phyloP scores from a whole-genome alignment of 495 filamentous ascomycete genomes.

The Penicillium simplicissimum region DNA sequence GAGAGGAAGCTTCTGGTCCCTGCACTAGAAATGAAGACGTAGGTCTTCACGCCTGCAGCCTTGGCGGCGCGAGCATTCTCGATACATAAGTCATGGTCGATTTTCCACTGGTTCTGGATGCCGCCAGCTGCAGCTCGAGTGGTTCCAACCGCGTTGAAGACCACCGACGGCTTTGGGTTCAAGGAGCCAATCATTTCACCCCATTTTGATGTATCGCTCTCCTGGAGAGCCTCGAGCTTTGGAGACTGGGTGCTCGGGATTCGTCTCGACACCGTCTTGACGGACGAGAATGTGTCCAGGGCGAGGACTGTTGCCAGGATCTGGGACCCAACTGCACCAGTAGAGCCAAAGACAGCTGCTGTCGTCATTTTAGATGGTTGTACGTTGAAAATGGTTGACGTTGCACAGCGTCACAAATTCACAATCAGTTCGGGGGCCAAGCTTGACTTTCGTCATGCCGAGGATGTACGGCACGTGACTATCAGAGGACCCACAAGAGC shows the following conservation, averaged over 20 bases:
- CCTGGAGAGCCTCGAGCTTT: conserved; percentile 46
- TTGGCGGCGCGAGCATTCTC: conserved; percentile 51
- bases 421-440: neutral
- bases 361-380: conserved; percentile 30
- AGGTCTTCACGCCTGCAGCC: conserved; percentile 48
- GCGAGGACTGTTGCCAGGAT: conserved; percentile 58
- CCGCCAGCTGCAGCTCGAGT: conserved; percentile 47
- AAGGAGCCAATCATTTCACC: conserved; percentile 31
- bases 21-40: conserved; percentile 49
- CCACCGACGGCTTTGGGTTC: conserved; percentile 38
- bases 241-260: conserved; percentile 44
- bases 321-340: conserved; percentile 57
- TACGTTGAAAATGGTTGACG: neutral
- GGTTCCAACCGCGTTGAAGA: conserved; percentile 52
- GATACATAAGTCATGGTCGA: conserved; percentile 52
- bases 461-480: neutral
- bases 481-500: neutral
- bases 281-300: conserved; percentile 38
- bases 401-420: neutral
- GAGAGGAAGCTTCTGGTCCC: conserved; percentile 33
- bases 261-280: conserved; percentile 61
- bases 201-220: conserved; percentile 39
- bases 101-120: conserved; percentile 49
- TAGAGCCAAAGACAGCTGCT: conserved; percentile 56
- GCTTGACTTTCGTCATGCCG: neutral